Base-by-base conservation (phyloP, 768 basidiomycete species). In the Sarcomyxa edulis region DNA sequence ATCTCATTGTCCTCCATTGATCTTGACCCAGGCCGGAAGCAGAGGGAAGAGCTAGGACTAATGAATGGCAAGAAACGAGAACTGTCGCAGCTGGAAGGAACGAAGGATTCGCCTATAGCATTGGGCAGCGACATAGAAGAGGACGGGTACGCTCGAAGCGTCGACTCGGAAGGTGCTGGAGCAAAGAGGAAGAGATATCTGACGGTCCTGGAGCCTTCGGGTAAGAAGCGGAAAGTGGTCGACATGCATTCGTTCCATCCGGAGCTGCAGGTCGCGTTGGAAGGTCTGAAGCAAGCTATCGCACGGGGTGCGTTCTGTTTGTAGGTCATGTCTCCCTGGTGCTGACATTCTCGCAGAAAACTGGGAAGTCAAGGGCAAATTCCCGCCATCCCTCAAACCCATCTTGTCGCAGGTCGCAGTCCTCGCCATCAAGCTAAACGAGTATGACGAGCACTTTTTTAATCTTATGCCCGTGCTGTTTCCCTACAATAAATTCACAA, bases 401-500 rank as follows among this genome's bases (percentile, higher is more conserved):
- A 46, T 76, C 5, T 71, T 98, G 3, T 65, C 69, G n/a, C 56
- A 75, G 7, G 72, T 89, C 27, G 89, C 92, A 0, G 53, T 88
- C 26, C 71, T 80, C 35, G 94, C 95, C 0, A 78, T 95, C 50
- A 66, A 72, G 19, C 70, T 87, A n/a, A 86, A 82, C 56, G 81
- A 94, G 54, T 96, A 95, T 60, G 85, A 90, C 45, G 93, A 95
- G 12, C 76, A 86, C 50, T 95, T 95, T 58, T 97, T 95, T 64
- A 82, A 78, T 50, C 68, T 84, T 14, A 85, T 97, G 78, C 90
- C 94, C 0, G 69, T 62, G 16, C 58, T 95, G 26, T 92, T 98
- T 51, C 91, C 92, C 0, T 98, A 97, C 55, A 99, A 99, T 64
- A 81, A 84, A 47, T 99, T 88, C 56, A 95, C 90, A 0, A 92